Percentiles rank a stretch among this genome's conserved stretches.
Conservation (phyloP, 2,329 filamentous ascomycete species). For the Leptoxyphium fumago region DNA sequence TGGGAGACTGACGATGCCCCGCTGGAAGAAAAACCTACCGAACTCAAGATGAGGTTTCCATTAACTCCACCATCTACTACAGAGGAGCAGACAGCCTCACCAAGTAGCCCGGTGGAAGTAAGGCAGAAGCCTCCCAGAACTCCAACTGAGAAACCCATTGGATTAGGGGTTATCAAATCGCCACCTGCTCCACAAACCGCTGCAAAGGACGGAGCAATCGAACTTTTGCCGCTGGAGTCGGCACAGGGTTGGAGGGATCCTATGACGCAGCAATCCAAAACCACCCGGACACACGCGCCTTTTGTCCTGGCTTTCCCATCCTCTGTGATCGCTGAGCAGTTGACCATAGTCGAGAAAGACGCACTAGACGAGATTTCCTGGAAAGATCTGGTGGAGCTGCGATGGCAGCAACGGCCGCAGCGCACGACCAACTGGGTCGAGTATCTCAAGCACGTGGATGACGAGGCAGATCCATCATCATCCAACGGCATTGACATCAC, state of each 20-base stretch:
- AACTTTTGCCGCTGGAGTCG: neutral
- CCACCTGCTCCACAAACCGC: neutral
- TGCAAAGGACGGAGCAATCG: neutral
- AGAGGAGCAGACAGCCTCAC: neutral
- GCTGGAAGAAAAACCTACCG: conserved; percentile 23
- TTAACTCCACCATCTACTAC: conserved; percentile 30
- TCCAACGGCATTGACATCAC: conserved; percentile 61
- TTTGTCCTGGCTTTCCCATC: conserved; percentile 74
- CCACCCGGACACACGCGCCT: conserved; percentile 44
- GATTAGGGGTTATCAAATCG: neutral
- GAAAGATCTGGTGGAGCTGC: conserved; percentile 73
- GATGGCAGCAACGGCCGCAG: conserved; percentile 52
- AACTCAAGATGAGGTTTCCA: conserved; percentile 18
- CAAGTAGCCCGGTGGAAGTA: neutral
- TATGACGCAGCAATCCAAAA: neutral
- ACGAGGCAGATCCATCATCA: conserved; percentile 10
- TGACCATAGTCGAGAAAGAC: conserved; percentile 75
- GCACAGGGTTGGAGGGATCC: neutral
- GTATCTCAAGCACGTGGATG: conserved; percentile 46
- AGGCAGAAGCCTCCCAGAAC: neutral
- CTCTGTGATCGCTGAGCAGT: conserved; percentile 63
- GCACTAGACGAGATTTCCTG: conserved; percentile 76
- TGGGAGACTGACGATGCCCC: conserved; percentile 27
- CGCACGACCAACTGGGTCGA: conserved; percentile 52
- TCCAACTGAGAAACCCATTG: neutral